These are phyloP conservation scores for Ambrosiella xylebori DNA, from an alignment of 2,329 filamentous ascomycete species.

Conservation along the genomic window DNA sequence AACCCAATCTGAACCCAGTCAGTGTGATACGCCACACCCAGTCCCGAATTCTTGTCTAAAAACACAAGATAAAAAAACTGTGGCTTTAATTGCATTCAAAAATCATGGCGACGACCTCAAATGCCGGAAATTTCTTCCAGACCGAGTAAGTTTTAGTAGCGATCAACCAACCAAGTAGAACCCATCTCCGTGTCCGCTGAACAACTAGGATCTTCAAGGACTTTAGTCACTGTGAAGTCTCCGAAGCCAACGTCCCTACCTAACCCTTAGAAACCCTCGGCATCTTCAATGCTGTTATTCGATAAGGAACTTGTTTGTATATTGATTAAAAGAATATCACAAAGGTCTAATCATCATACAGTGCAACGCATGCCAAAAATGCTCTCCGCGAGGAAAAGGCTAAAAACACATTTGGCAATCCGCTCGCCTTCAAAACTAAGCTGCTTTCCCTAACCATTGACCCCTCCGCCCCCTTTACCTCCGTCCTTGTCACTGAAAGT, in stretches of 20 bases:
- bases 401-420: constrained; percentile 63
- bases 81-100: not conserved
- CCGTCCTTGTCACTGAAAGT: constrained; percentile 71
- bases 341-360: constrained; percentile 16
- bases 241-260: not conserved
- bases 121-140: constrained; percentile 79
- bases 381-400: constrained; percentile 52
- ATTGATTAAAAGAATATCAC: too few relatives aligned
- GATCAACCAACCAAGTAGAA: not conserved
- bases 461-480: constrained; percentile 37
- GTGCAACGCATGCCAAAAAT: constrained; percentile 31
- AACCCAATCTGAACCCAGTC: too few relatives aligned
- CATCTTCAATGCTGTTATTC: too few relatives aligned
- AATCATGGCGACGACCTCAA: constrained; percentile 30
- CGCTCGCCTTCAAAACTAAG: constrained; percentile 69
- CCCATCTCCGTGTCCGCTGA: too few relatives aligned
- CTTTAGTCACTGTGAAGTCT: too few relatives aligned
- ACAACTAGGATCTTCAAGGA: too few relatives aligned
- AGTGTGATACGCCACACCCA: too few relatives aligned
- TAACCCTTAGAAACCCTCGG: not conserved
- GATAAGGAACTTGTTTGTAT: too few relatives aligned
- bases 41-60: too few relatives aligned
- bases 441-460: constrained; percentile 59
- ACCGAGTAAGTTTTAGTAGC: constrained; percentile 49
- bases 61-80: too few relatives aligned